Base-by-base conservation (phyloP, 768 basidiomycete genomes). In the Xerocomellus amylosporus region DNA sequence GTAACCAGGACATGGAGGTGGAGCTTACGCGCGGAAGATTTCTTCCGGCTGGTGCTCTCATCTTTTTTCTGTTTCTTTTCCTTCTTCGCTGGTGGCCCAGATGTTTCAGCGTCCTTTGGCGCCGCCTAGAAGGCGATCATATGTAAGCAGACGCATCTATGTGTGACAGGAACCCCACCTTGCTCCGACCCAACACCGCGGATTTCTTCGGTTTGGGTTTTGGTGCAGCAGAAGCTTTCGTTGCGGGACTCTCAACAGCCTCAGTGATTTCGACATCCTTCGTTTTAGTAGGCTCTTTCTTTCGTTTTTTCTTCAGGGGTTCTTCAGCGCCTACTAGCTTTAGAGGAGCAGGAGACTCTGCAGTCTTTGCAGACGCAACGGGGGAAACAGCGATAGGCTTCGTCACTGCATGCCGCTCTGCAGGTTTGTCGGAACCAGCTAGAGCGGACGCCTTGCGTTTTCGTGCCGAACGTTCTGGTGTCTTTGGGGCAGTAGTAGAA, bases 361-460 rank as follows among this genome's bases (percentile, higher is more conserved):
- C 28, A 8, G 41, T 14, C 20, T 20, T 44, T 17, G 37, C 24
- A 9, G 59, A 26, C n/a, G 15, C 34, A 30, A 40, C n/a, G 5
- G 55, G 24, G 5, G 19, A 24, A 2, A 4, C 38, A 45, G 30
- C 3, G 1, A 19, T 8, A 45, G 45, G 56, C 58, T 53, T 65
- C 57, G 51, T 60, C 54, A 9, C 17, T 14, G 22, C 14, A 0
- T n/a, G 54, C 10, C 30, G 53, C 48, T 45, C 49, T 12, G 42
- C 28, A 20, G 22, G 37, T 19, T 53, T 41, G 10, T 52, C 42
- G 19, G 39, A 7, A 17, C 30, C 22, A 1, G 24, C 33, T 20
- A 17, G 3, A 22, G 36, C 7, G 10, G 60, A 60, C 40, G 55
- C 54, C 54, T 60, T 73, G 36, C 64, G 71, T 55, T 68, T 75